Evolutionary conservation across 2,329 filamentous ascomycete species (phyloP).

Genomic region (Cladosporium cucumerinum): DNA sequence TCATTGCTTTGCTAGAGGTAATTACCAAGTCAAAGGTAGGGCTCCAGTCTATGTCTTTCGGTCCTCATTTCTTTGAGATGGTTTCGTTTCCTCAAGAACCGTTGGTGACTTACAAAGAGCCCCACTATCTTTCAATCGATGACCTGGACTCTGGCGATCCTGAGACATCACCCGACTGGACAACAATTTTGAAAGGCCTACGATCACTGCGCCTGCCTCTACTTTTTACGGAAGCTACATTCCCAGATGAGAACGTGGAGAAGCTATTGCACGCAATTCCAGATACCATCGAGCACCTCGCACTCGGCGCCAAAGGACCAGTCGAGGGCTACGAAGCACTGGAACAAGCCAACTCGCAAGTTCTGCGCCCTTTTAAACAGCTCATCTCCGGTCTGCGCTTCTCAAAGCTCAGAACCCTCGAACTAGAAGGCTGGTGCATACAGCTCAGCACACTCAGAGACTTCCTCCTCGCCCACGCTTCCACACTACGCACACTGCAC

Average conservation of each 20-base stretch:
- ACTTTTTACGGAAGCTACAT: neutral
- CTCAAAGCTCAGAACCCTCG: neutral
- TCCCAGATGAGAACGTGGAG: neutral
- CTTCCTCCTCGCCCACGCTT: neutral
- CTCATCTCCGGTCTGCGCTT: neutral
- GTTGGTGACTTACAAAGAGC: neutral
- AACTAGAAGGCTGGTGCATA: conserved; percentile 13
- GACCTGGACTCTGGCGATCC: neutral
- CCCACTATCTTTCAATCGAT: conserved; percentile 1
- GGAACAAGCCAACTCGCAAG: neutral
- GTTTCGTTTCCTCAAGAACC: neutral
- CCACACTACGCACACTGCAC: conserved; percentile 5
- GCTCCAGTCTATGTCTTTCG: neutral
- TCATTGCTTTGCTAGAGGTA: neutral
- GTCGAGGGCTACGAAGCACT: neutral
- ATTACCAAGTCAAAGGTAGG: neutral
- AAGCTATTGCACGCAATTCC: neutral
- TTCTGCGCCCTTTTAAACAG: neutral
- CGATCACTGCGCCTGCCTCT: conserved; percentile 1
- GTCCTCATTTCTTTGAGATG: conserved; percentile 8
- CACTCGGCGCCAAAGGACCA: neutral
- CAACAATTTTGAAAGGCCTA: neutral
- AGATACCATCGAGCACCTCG: neutral
- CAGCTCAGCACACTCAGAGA: neutral
- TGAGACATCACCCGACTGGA: neutral